Conservation (phyloP, 768 basidiomycete species). For the Tulasnella sp. region DNA sequence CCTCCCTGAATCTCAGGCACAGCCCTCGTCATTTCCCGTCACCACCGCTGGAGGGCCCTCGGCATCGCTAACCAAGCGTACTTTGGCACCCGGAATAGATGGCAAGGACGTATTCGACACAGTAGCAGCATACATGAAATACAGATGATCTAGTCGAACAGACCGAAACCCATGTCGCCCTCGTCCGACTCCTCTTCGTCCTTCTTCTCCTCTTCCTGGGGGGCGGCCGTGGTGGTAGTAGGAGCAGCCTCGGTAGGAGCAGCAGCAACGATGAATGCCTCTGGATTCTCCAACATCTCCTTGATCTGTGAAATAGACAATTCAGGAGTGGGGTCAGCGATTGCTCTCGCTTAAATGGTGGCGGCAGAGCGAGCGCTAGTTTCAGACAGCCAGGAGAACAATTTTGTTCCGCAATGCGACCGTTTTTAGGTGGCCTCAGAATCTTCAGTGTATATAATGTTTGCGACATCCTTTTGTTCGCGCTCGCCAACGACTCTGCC, state of each 20-base stretch:
- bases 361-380: background rate
- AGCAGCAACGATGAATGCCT: constrained; percentile 87
- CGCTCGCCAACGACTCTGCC: constrained; percentile 30
- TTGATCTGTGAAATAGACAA: constrained; percentile 60
- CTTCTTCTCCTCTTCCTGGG: constrained; percentile 57
- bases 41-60: background rate
- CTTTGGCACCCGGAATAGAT: background rate
- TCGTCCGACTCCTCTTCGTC: constrained; percentile 56
- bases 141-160: constrained; percentile 40
- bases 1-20: constrained; percentile 2
- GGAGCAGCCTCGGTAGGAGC: constrained; percentile 54
- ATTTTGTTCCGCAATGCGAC: constrained; percentile 26
- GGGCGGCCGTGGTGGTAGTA: constrained; percentile 53
- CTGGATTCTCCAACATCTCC: constrained; percentile 96
- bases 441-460: constrained; percentile 74
- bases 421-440: constrained; percentile 48
- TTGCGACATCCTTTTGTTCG: constrained; percentile 40
- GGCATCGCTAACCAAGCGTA: background rate
- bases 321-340: constrained; percentile 9
- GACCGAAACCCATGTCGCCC: constrained; percentile 45
- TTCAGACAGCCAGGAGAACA: constrained; percentile 24
- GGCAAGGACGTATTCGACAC: background rate
- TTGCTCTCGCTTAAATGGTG: background rate
- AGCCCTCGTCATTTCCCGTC: constrained; percentile 6
- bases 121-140: background rate